These are phyloP conservation scores for Penicillium arizonense DNA, from an alignment of 495 filamentous ascomycete genomes.

Conservation along the genomic window DNA sequence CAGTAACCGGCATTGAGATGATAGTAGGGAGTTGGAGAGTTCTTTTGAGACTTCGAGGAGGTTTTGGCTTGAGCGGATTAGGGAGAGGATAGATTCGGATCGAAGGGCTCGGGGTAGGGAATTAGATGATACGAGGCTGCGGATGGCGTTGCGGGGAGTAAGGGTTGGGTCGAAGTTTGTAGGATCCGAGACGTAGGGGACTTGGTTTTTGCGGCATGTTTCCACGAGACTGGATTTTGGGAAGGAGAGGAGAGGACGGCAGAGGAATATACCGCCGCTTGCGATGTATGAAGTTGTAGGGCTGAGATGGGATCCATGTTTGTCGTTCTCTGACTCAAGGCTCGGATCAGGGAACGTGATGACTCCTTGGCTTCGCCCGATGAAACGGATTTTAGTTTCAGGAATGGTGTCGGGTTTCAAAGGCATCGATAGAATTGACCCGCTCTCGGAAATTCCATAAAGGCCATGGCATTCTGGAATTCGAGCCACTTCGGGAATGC, in stretches of 20 bases:
- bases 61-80: conserved; percentile 41
- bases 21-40: conserved; percentile 37
- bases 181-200: conserved; percentile 78
- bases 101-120: conserved; percentile 68
- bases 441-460: conserved; percentile 68
- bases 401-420: conserved; percentile 1
- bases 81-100: conserved; percentile 58
- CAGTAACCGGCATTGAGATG: conserved; percentile 33
- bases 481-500: conserved; percentile 59
- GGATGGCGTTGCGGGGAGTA: conserved; percentile 77
- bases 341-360: conserved; percentile 2
- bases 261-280: conserved; percentile 66
- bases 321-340: background rate
- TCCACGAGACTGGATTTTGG: conserved; percentile 67
- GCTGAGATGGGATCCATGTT: background rate
- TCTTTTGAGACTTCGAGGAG: conserved; percentile 24
- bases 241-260: conserved; percentile 74
- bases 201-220: conserved; percentile 63
- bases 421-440: conserved; percentile 28
- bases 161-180: conserved; percentile 81
- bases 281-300: conserved; percentile 44
- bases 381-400: conserved; percentile 3
- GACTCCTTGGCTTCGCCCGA: conserved; percentile 9
- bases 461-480: conserved; percentile 85
- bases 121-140: conserved; percentile 57